phyloP scores from a whole-genome alignment of 805 yeast species.

The Naumovozyma baii region DNA sequence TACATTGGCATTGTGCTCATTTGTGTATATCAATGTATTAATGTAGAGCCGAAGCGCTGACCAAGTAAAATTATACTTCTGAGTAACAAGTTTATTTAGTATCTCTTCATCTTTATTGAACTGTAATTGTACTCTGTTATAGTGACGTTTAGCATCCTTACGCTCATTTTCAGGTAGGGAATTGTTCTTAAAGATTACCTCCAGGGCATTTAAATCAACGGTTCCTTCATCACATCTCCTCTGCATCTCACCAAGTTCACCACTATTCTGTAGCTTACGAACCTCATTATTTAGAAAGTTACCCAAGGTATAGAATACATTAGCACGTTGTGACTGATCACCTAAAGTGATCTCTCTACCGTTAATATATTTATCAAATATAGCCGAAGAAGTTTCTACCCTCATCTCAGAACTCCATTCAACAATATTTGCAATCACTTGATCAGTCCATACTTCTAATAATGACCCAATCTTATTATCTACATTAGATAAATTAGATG shows the following conservation, averaged over 20 bases:
- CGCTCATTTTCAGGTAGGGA: constrained; percentile 38
- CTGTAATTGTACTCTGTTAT: constrained; percentile 40
- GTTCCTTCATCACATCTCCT: constrained; percentile 35
- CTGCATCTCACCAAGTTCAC: constrained; percentile 36
- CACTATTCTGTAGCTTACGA: constrained; percentile 35
- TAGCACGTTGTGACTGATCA: constrained; percentile 30
- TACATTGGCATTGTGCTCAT: constrained; percentile 41
- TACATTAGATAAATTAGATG: background rate
- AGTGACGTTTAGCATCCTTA: constrained; percentile 44
- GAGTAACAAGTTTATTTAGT: constrained; percentile 31
- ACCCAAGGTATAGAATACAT: constrained; percentile 53
- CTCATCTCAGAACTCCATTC: constrained; percentile 67
- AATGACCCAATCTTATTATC: background rate
- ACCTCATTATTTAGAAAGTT: constrained; percentile 62
- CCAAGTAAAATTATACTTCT: constrained; percentile 36
- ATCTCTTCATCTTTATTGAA: constrained; percentile 42
- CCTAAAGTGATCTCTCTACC: constrained; percentile 19
- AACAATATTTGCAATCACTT: constrained; percentile 37
- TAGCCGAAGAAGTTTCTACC: constrained; percentile 51
- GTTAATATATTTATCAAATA: constrained; percentile 48
- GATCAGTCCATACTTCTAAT: constrained; percentile 15
- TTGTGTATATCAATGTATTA: constrained; percentile 39
- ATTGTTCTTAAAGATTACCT: constrained; percentile 34
- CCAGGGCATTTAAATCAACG: constrained; percentile 42
- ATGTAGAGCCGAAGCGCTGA: constrained; percentile 54